These are phyloP conservation scores for Oenanthe sinensis DNA, from an alignment of 129 eudicot species.

Conservation along the genomic window DNA sequence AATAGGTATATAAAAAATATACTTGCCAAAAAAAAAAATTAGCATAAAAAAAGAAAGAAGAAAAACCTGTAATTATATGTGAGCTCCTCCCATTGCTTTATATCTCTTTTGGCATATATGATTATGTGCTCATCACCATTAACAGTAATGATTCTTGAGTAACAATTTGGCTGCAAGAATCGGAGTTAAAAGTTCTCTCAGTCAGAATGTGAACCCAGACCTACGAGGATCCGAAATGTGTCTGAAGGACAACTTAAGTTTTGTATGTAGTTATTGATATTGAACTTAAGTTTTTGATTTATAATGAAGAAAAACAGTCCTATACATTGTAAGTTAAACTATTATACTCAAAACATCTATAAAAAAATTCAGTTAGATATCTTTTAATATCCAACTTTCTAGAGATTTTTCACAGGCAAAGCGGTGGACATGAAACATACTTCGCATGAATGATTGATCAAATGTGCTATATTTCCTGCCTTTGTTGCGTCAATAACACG, in stretches of 20 bases:
- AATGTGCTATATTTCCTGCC: conserved; percentile 98
- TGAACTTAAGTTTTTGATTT: neutral
- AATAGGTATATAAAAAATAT: conserved; percentile 16
- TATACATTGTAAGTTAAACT: neutral
- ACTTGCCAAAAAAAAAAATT: too few relatives aligned
- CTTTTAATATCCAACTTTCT: neutral
- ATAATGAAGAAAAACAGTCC: neutral
- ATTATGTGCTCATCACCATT: conserved; percentile 86
- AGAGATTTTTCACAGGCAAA: neutral
- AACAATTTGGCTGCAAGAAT: conserved; percentile 80
- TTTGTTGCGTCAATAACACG: conserved; percentile 96
- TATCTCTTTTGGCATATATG: conserved; percentile 91
- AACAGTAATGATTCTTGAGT: conserved; percentile 85
- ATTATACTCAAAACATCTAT: neutral
- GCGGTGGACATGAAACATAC: conserved; percentile 31
- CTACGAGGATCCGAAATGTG: neutral
- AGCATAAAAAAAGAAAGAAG: too few relatives aligned
- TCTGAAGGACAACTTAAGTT: neutral
- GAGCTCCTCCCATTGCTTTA: conserved; percentile 84
- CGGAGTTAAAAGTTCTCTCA: neutral
- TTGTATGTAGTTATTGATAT: neutral
- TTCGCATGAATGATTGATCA: conserved; percentile 96
- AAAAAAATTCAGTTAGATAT: neutral
- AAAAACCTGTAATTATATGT: conserved; percentile 86
- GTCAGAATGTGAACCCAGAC: neutral